These are phyloP conservation scores for Aspergillus amoenus DNA, from an alignment of 2,329 filamentous ascomycete genomes.

Conservation along the genomic window DNA sequence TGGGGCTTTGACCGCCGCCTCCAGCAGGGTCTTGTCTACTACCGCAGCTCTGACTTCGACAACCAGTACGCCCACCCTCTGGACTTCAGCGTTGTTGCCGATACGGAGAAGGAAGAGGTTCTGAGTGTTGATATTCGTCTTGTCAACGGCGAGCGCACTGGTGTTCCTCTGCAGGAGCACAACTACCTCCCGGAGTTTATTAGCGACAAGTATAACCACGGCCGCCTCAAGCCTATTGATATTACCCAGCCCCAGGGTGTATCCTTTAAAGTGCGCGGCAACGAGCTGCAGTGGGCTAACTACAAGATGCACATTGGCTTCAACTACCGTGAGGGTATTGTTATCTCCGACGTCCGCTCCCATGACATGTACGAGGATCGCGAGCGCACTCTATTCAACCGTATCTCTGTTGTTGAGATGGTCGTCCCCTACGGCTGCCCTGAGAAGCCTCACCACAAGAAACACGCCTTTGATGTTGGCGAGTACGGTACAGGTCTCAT, in stretches of 20 bases:
- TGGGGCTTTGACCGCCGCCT: conserved; percentile 76
- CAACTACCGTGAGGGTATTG: conserved; percentile 90
- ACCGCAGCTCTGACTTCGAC: conserved; percentile 72
- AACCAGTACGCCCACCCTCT: conserved; percentile 90
- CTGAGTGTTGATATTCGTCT: conserved; percentile 81
- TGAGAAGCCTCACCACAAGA: conserved; percentile 49
- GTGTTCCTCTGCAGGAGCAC: conserved; percentile 36
- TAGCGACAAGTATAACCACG: conserved; percentile 70
- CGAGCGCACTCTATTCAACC: conserved; percentile 78
- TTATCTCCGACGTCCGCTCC: conserved; percentile 85
- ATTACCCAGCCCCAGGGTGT: conserved; percentile 88
- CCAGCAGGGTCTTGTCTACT: conserved; percentile 95
- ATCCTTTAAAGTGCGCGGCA: conserved; percentile 72
- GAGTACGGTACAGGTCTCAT: conserved; percentile 51
- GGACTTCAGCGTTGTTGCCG: conserved; percentile 92
- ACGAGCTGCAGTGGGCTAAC: conserved; percentile 75
- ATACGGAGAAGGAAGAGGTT: conserved; percentile 74
- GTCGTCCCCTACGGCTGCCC: conserved; percentile 50
- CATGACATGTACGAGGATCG: conserved; percentile 70
- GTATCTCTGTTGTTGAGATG: conserved; percentile 88
- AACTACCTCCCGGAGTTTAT: conserved; percentile 79
- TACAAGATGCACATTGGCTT: conserved; percentile 93
- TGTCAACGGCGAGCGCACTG: conserved; percentile 36
- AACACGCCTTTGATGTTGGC: conserved; percentile 49
- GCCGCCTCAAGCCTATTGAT: conserved; percentile 77